Percentiles rank a stretch among this genome's conserved stretches.
These are phyloP conservation scores for Piromyces finnis DNA, from an alignment of 192 early-diverging fungal species.

Conservation along the genomic window DNA sequence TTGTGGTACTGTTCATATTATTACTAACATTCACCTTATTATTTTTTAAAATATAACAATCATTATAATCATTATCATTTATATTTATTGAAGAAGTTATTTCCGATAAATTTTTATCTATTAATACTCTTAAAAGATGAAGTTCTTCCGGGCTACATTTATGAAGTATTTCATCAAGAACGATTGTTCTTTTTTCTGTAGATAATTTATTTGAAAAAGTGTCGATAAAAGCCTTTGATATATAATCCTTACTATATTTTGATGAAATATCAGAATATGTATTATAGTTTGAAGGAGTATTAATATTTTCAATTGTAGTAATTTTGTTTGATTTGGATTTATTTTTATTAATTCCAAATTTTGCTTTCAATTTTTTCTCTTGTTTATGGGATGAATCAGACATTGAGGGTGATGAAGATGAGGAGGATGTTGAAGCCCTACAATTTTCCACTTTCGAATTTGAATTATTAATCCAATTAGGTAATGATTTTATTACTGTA, in stretches of 20 bases:
- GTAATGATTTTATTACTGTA: background rate
- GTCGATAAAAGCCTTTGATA: background rate
- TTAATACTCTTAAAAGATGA: background rate
- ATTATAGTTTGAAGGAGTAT: background rate
- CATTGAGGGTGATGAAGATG: no score
- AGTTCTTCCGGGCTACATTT: background rate
- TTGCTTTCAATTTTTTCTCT: background rate
- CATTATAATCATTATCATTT: no score
- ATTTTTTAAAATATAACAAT: no score
- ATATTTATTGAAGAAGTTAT: background rate
- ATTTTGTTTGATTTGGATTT: background rate
- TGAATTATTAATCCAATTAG: background rate
- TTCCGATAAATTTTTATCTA: background rate
- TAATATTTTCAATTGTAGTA: background rate
- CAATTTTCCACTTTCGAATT: background rate
- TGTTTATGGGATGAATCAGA: background rate
- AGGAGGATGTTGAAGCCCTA: no score
- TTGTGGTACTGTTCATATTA: no score
- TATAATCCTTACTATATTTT: background rate
- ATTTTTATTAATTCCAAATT: background rate
- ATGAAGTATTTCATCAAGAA: background rate
- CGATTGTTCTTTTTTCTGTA: background rate
- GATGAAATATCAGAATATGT: background rate
- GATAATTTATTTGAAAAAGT: background rate
- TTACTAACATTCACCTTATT: no score